Conservation (phyloP, 345 rosid genomes). For the Adansonia digitata region DNA sequence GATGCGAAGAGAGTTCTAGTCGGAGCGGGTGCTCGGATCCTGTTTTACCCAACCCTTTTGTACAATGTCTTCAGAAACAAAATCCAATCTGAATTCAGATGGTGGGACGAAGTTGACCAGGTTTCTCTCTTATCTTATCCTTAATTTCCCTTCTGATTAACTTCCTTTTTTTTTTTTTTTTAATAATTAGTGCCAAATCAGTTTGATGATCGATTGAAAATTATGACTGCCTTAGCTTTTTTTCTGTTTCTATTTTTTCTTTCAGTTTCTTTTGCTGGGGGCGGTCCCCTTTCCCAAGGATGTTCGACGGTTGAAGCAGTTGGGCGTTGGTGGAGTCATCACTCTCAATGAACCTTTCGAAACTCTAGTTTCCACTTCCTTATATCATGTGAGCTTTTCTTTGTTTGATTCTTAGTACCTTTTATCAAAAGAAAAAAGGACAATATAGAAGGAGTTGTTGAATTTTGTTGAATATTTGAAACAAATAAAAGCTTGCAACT, state of each 20-base stretch:
- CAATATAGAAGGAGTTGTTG: neutral
- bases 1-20: constrained; percentile 52
- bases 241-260: neutral
- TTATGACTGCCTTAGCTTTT: neutral
- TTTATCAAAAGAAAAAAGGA: neutral
- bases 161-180: neutral
- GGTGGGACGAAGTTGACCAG: constrained; percentile 72
- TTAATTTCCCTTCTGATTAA: no score
- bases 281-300: constrained; percentile 89
- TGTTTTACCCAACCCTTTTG: constrained; percentile 60
- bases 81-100: constrained; percentile 54
- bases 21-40: constrained; percentile 61
- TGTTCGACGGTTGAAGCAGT: constrained; percentile 59
- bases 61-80: constrained; percentile 59
- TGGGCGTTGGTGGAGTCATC: constrained; percentile 77
- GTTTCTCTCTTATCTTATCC: constrained; percentile 14
- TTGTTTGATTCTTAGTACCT: neutral
- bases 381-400: constrained; percentile 48
- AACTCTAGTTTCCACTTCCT: constrained; percentile 70
- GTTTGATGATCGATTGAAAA: neutral
- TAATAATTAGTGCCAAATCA: neutral
- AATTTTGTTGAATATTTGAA: no score
- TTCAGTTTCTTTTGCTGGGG: constrained; percentile 66
- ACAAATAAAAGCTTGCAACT: neutral
- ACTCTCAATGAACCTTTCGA: constrained; percentile 81